These are phyloP conservation scores for Chlorella sp. DNA, from an alignment of 139 green algal species.

Conservation along the genomic window DNA sequence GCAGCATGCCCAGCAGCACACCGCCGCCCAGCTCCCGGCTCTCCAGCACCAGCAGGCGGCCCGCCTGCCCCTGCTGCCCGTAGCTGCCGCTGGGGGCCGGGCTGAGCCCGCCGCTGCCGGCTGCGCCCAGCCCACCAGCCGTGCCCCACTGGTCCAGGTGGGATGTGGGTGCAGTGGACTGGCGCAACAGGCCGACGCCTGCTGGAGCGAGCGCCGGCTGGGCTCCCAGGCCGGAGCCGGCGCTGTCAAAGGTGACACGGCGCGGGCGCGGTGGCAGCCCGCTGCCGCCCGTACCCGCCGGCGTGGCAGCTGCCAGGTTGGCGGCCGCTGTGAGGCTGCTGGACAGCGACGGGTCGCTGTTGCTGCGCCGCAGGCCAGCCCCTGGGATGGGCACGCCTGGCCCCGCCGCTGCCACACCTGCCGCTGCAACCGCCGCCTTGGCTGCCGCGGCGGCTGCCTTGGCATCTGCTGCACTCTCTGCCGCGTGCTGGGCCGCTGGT, in stretches of 20 bases:
- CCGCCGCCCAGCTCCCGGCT: not conserved
- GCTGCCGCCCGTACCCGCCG: not conserved
- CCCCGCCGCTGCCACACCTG: not conserved
- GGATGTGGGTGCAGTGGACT: slow-evolving; percentile 7
- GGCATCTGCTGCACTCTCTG: not conserved
- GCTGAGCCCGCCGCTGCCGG: too few relatives aligned
- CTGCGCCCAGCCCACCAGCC: too few relatives aligned
- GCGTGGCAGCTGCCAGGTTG: not conserved
- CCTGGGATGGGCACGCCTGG: not conserved
- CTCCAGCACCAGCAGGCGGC: slow-evolving; percentile 4
- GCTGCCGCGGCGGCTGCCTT: not conserved
- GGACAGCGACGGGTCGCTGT: slow-evolving; percentile 26
- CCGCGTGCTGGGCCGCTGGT: not conserved
- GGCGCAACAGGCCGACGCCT: not conserved
- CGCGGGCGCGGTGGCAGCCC: not conserved
- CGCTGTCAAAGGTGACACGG: not conserved
- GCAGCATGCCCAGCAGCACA: not conserved
- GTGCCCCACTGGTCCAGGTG: not conserved
- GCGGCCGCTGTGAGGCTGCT: not conserved
- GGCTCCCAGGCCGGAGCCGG: not conserved
- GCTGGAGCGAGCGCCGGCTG: not conserved
- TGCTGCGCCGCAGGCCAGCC: slow-evolving; percentile 34
- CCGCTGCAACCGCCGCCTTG: not conserved
- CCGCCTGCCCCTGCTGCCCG: not conserved
- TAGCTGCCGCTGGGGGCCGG: not conserved